These are phyloP conservation scores for Candida labiduridarum DNA, from an alignment of 1,139 yeast species.

Conservation along the genomic window DNA sequence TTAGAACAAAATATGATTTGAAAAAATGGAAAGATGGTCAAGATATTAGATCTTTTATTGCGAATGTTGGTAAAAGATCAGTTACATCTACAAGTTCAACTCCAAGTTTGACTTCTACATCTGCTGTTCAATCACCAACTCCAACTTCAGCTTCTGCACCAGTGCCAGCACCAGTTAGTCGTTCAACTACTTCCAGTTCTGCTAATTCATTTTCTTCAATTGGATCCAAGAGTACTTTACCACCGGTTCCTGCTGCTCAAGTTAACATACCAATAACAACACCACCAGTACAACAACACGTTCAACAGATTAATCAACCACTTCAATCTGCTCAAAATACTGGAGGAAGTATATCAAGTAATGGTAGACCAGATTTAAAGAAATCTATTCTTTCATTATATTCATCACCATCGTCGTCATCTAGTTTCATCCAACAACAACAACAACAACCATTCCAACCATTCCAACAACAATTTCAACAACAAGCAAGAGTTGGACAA, in stretches of 20 bases:
- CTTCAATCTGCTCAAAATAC: conserved; percentile 36
- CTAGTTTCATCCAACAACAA: conserved; percentile 30
- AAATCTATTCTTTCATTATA: conserved; percentile 88
- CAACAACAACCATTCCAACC: conserved; percentile 20
- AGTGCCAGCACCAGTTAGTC: neutral
- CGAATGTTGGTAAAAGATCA: neutral
- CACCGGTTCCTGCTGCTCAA: neutral
- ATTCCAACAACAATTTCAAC: neutral
- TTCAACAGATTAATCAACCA: conserved; percentile 6
- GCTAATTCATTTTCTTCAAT: neutral
- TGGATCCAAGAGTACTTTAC: neutral
- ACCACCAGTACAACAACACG: conserved; percentile 9
- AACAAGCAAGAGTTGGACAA: conserved; percentile 1
- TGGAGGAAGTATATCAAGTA: conserved; percentile 32
- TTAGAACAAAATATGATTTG: conserved; percentile 86
- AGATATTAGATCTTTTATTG: conserved; percentile 1
- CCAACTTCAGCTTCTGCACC: neutral
- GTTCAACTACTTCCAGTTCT: neutral
- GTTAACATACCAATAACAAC: conserved; percentile 6
- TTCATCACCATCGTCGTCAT: conserved; percentile 62
- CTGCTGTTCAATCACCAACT: neutral
- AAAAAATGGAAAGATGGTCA: conserved; percentile 73
- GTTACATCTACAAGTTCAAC: conserved; percentile 10
- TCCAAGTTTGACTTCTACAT: neutral
- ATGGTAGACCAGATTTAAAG: conserved; percentile 66